Evolutionary conservation across 306 rosid species (phyloP), one percentile per base, ranked within the genome.

Genomic region (Boehmeria nivea): DNA sequence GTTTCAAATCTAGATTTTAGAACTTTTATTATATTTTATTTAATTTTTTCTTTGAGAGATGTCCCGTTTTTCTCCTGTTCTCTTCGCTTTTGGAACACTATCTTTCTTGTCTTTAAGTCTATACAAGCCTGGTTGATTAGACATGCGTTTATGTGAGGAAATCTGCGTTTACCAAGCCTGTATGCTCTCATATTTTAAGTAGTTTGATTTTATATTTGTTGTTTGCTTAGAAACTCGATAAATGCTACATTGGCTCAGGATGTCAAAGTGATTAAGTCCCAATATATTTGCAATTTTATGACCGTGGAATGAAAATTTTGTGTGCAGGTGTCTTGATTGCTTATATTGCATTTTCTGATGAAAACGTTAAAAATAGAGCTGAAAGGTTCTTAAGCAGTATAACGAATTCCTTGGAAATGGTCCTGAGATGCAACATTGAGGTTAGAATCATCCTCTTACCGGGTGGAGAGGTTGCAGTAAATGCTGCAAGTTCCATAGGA

Each of bases 381-480:
- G 95, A 91, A 76, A 85, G 99, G 73, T 91, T 87, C 70, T 60
- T 77, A 65, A 91, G 95, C 72, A 91, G 99, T 64, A 91, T 91
- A 61, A 91, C 96, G 54, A 87, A 91, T 72, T 85, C 99, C 6
- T 78, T 87, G 76, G 99, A 91, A 76, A 75, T 85, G 75, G 95
- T 91, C 72, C 93, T 91, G 31, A 85, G 89, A 68, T 77, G 83
- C 65, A 87, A 83, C 58, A 88, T 87, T 45, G 95, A 91, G 78
- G 96, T 91, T 53, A 81, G 96, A 77, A 85, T 85, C 57, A 75
- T 91, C 72, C 88, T 80, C 62, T 73, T 87, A 68, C 89, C 83
- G 3, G 86, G 73, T 39, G 83, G 78, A 61, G 95, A 73, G 76
- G 76, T 76, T 63, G 68, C 75, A 16, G 48, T 72, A 52, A 76